Evolutionary conservation across 2,329 filamentous ascomycete species (phyloP).

Genomic region (Alternaria sp.): DNA sequence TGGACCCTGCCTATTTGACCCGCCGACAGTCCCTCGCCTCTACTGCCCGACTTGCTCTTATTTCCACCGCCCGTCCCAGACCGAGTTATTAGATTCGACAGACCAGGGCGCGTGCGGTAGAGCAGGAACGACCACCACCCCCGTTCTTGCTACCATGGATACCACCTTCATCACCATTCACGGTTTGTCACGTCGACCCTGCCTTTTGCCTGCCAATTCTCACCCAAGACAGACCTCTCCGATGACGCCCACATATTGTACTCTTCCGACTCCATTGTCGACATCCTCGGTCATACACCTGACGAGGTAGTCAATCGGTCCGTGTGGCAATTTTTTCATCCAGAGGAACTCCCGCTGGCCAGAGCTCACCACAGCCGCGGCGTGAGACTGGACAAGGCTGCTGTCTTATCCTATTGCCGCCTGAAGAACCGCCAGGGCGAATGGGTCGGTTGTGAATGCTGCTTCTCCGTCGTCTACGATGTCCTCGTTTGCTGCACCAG

Average conservation of each 20-base stretch:
- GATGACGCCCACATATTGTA: constrained; percentile 80
- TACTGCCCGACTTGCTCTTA: constrained; percentile 9
- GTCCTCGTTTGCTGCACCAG: constrained; percentile 85
- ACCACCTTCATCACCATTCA: constrained; percentile 92
- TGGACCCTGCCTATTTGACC: constrained; percentile 29
- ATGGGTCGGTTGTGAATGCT: constrained; percentile 84
- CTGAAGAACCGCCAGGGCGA: constrained; percentile 71
- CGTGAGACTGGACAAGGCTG: constrained; percentile 80
- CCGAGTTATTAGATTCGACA: constrained; percentile 50
- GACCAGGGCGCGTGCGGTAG: constrained; percentile 32
- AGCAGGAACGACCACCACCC: constrained; percentile 9
- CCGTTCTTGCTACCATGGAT: constrained; percentile 57
- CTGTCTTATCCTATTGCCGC: constrained; percentile 79
- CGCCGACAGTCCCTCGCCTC: constrained; percentile 16
- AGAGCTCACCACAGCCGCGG: constrained; percentile 74
- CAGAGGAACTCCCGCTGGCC: constrained; percentile 78
- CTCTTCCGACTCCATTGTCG: constrained; percentile 80
- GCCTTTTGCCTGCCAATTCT: constrained; percentile 13
- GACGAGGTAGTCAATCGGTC: constrained; percentile 77
- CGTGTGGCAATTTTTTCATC: constrained; percentile 86
- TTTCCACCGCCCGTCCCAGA: constrained; percentile 36
- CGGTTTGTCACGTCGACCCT: constrained; percentile 60
- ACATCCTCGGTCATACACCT: constrained; percentile 81
- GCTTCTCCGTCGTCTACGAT: constrained; percentile 88
- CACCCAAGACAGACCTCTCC: constrained; percentile 65